Base-by-base conservation (phyloP, 2,329 filamentous ascomycete species). In the Exutisphaerella laricina region DNA sequence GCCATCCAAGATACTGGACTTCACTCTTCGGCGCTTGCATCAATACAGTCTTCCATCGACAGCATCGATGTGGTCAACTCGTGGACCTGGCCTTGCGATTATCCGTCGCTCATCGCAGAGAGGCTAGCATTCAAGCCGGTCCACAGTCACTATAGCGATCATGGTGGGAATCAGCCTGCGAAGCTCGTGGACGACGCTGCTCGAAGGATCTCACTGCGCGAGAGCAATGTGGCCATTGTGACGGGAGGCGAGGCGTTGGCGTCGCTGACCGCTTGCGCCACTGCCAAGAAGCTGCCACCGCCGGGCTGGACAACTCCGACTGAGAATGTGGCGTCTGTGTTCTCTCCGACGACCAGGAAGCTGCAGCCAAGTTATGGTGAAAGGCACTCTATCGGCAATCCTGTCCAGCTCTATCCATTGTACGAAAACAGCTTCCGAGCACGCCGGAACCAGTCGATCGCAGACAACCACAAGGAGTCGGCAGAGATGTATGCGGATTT, bases 341-440 rank as follows among this genome's bases (percentile, higher is more conserved):
- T 76, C 58, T 64, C 73, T 2, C 70, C 75, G 0, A 74, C 77
- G 4, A 70, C 68, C 4, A 64, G 69, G 2, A 63, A 67, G 29
- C 62, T 73, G 2, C 35, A 55, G 29, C 41, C 54, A 23, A 45
- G 55, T 56, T 40, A 25, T 46, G 50, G 35, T 2, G 14, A 25
- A 13, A 64, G 66, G 2, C 80, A 84, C 53, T 67, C 66, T 2
- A 73, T 84, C 8, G 79, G 80, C 0, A 68, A 76, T 0, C 80
- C 81, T 0, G 80, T 84, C 8, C 80, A 85, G 22, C 33, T 33
- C 20, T 26, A 31, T 33, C 79, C 81, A 0, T 56, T 85, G 0
- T 84, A 82, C 53, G 81, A 84, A 51, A 82, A 81, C 49, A 77
- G 65, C 0, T 79, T 80, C 41, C 70, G 80, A 22, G 79, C 78